These are phyloP conservation scores for Sporothrix inflata DNA, from an alignment of 2,329 filamentous ascomycete genomes.

Conservation along the genomic window DNA sequence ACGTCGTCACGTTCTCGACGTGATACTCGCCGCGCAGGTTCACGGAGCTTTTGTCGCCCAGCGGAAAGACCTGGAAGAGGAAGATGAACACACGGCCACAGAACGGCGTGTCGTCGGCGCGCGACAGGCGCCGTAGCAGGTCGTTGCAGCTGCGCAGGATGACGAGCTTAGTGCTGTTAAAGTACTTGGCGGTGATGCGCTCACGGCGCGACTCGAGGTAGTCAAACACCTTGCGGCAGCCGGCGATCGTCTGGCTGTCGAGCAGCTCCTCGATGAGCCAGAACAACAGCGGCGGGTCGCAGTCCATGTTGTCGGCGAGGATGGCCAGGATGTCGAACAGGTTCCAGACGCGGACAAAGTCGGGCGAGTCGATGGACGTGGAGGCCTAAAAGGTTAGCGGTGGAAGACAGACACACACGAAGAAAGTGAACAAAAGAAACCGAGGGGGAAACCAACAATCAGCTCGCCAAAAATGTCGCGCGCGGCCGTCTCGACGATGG, in stretches of 20 bases:
- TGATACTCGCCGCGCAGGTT: constrained; percentile 97
- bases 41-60: constrained; percentile 96
- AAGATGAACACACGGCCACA: constrained; percentile 98
- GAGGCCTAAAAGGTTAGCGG: constrained; percentile 57
- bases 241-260: constrained; percentile 92
- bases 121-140: constrained; percentile 86
- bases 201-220: constrained; percentile 93
- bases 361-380: constrained; percentile 73
- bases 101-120: constrained; percentile 95
- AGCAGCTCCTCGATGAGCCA: constrained; percentile 93
- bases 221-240: constrained; percentile 89
- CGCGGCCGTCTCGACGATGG: constrained; percentile 80
- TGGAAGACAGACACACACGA: constrained; percentile 48
- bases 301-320: constrained; percentile 78
- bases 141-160: constrained; percentile 96
- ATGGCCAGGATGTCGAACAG: constrained; percentile 89
- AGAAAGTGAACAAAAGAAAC: constrained; percentile 65
- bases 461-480: constrained; percentile 78
- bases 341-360: constrained; percentile 88
- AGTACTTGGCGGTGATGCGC: constrained; percentile 77
- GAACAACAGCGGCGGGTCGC: constrained; percentile 79
- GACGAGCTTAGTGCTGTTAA: constrained; percentile 81
- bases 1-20: constrained; percentile 88
- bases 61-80: constrained; percentile 94
- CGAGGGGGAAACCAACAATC: constrained; percentile 60